Conservation (phyloP, 2,329 filamentous ascomycete species). For the Penicillium aurantiogriseum region DNA sequence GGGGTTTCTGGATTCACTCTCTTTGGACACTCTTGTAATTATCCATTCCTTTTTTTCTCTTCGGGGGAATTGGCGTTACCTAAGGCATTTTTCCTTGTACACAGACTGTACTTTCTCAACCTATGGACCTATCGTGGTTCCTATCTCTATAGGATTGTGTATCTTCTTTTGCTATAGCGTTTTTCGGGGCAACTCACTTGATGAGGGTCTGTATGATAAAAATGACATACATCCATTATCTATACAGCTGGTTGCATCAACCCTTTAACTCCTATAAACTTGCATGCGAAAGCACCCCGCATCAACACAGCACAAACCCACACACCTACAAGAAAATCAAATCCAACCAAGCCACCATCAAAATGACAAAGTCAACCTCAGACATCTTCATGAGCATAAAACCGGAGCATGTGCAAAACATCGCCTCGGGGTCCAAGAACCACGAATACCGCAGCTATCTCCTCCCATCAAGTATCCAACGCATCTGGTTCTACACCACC, state of each 20-base stretch:
- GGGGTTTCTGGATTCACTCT: background rate
- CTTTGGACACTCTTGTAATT: conserved; percentile 3
- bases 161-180: background rate
- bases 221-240: background rate
- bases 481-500: conserved; percentile 63
- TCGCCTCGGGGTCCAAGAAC: conserved; percentile 37
- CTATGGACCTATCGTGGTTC: background rate
- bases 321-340: background rate
- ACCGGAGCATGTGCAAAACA: conserved; percentile 44
- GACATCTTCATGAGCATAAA: conserved; percentile 53
- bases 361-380: background rate
- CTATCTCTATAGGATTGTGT: background rate
- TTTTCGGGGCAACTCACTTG: background rate
- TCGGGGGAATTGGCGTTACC: background rate
- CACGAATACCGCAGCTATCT: conserved; percentile 58
- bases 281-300: background rate
- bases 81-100: background rate
- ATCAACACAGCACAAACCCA: background rate
- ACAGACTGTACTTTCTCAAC: background rate
- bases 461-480: conserved; percentile 51
- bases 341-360: background rate
- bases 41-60: background rate
- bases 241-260: too few species aligned
- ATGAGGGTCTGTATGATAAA: background rate
- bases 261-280: background rate